Percentiles rank a stretch among this genome's conserved stretches.
phyloP scores from a whole-genome alignment of 83 land plant genomes.

The Diphasiastrum complanatum region DNA sequence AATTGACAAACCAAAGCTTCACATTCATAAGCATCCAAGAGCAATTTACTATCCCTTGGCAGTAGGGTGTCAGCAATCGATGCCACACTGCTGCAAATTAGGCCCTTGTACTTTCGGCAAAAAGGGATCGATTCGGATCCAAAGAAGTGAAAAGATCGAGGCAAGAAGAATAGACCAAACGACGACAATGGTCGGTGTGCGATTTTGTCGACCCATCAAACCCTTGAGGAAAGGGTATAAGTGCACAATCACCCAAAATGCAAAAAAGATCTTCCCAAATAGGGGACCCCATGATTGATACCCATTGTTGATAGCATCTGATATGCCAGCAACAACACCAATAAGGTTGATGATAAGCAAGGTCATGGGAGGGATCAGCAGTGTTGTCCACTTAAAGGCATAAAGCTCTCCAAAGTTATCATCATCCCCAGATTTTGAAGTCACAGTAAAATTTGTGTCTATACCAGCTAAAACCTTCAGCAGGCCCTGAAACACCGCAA shows the following conservation, averaged over 20 bases:
- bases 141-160: slow-evolving; percentile 7
- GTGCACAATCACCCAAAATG: no score
- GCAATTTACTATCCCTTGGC: no score
- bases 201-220: no score
- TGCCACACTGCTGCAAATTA: slow-evolving; percentile 3
- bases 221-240: no score
- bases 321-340: slow-evolving; percentile 7
- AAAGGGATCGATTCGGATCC: slow-evolving; percentile 6
- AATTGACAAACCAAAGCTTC: no score
- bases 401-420: slow-evolving; percentile 14
- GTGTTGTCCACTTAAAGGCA: slow-evolving; percentile 15
- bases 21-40: no score
- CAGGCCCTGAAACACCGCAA: slow-evolving; percentile 51
- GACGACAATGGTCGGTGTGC: slow-evolving; percentile 9
- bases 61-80: no score
- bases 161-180: no score
- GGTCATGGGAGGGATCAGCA: slow-evolving; percentile 10
- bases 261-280: slow-evolving; percentile 11
- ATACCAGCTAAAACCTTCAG: no score
- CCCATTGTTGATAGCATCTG: slow-evolving; percentile 10
- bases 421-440: slow-evolving; percentile 8
- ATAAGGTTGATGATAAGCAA: slow-evolving; percentile 10
- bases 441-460: slow-evolving; percentile 16
- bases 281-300: slow-evolving; percentile 18
- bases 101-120: slow-evolving; percentile 1